Evolutionary conservation across 371 early-diverging fungal species (phyloP), one percentile per base, ranked within the genome.

Genomic region (Mortierella sp.): DNA sequence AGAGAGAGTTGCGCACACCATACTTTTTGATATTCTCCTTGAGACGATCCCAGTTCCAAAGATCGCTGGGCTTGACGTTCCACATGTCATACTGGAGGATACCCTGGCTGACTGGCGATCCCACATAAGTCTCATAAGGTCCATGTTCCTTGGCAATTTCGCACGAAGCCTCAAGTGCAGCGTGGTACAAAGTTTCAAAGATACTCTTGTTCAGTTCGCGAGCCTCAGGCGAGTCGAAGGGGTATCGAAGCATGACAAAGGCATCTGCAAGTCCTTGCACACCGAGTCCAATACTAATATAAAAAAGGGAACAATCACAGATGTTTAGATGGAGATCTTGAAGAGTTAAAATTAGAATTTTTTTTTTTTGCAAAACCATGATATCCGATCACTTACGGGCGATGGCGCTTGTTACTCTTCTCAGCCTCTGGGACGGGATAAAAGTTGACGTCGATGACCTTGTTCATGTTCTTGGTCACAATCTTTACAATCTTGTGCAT

Each of bases 211-310:
- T 99, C 63, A 99, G 85, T 43, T 87, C 81, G 43, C 90, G 86
- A 10, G 99, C 99, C 81, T 94, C 94, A 18, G 90, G 85, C 22
- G 95, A 95, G 64, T 99, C 99, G 79, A 99, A 99, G 11, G 99
- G 94, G 84, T 93, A 91, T 63, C 96, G 94, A 89, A 99, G 90
- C 85, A 93, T 89, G 83, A 97, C 92, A 85, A 99, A 99, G 1
- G 97, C 91, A 86, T 99, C 99, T 9, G 99, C 99, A 43, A 99
- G 91, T 35, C 99, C 99, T 86, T 99, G 99, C 3, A 99, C 97
- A 62, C 99, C 99, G 30, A 99, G 88, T 45, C 99, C 99, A 68
- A 99, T 93, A 45, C 76, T 76, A 55, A 4, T n/a, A 11, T 30
- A 2, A 32, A 32, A 32, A 5, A 5, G 32, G 32, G 32, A 32